These are phyloP conservation scores for Ogataea ramenticola DNA, from an alignment of 805 yeast genomes.

Conservation along the genomic window DNA sequence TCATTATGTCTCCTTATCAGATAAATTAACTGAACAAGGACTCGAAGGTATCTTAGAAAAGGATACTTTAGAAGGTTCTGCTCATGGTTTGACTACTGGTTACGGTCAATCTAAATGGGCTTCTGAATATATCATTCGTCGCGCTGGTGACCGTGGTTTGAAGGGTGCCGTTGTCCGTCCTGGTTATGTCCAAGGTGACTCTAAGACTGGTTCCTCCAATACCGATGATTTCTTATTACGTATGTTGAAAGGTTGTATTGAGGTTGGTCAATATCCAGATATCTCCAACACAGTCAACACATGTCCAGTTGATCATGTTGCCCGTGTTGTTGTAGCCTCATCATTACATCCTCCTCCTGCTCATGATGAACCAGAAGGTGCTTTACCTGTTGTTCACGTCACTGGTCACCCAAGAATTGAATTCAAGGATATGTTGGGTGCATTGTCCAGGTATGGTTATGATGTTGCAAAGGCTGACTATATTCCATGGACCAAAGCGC, in stretches of 20 bases:
- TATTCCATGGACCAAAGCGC: conserved; percentile 65
- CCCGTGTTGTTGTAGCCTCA: conserved; percentile 79
- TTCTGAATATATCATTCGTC: conserved; percentile 81
- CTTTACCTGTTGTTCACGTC: conserved; percentile 75
- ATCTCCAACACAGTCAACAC: conserved; percentile 84
- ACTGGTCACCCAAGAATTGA: conserved; percentile 92
- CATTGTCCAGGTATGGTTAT: conserved; percentile 69
- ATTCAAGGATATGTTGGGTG: conserved; percentile 66
- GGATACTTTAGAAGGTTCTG: conserved; percentile 79
- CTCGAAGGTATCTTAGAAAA: conserved; percentile 69
- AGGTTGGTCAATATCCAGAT: conserved; percentile 79
- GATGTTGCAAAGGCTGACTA: conserved; percentile 55
- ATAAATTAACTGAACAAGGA: conserved; percentile 56
- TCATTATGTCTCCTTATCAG: conserved; percentile 72
- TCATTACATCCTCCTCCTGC: conserved; percentile 66
- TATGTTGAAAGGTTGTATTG: conserved; percentile 90
- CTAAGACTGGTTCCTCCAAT: conserved; percentile 79
- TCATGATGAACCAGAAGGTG: conserved; percentile 27
- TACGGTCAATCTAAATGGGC: conserved; percentile 99
- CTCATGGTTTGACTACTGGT: conserved; percentile 78
- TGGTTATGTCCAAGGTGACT: conserved; percentile 89
- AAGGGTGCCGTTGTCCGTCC: conserved; percentile 90
- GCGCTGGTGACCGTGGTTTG: conserved; percentile 83
- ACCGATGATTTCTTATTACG: conserved; percentile 95
- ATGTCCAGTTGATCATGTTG: conserved; percentile 98